Conservation (phyloP, 495 filamentous ascomycete species). For the Aspergillus indologenus region DNA sequence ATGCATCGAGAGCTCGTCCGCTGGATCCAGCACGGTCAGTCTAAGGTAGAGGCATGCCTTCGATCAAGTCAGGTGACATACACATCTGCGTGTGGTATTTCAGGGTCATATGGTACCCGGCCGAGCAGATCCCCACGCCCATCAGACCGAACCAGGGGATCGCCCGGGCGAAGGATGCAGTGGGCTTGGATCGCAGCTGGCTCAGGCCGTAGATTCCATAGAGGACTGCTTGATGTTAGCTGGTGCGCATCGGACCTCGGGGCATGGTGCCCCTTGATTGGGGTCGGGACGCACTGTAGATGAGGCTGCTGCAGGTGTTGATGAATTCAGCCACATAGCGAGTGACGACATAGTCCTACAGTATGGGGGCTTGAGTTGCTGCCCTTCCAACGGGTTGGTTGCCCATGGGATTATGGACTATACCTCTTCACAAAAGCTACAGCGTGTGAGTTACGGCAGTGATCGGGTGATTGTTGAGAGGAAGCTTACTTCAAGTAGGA, state of each 20-base stretch:
- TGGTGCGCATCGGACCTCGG: background rate
- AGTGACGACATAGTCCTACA: constrained; percentile 32
- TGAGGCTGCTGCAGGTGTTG: constrained; percentile 30
- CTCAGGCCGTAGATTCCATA: constrained; percentile 28
- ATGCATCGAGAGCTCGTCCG: constrained; percentile 37
- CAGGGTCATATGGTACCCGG: constrained; percentile 32
- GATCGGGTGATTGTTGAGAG: background rate
- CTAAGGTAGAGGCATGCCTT: background rate
- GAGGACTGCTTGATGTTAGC: constrained; percentile 15
- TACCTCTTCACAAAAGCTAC: constrained; percentile 37
- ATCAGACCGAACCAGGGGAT: constrained; percentile 32
- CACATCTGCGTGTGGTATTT: constrained; percentile 39
- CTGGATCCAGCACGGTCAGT: too few species aligned
- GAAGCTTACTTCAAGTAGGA: constrained; percentile 31
- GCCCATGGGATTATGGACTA: too few species aligned
- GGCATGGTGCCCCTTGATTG: background rate
- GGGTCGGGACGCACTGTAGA: constrained; percentile 21
- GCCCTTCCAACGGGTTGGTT: too few species aligned
- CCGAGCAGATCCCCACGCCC: constrained; percentile 32
- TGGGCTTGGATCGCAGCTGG: constrained; percentile 17
- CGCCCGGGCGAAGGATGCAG: constrained; percentile 19
- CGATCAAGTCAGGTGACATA: constrained; percentile 9
- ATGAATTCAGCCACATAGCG: constrained; percentile 37
- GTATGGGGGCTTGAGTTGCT: background rate
- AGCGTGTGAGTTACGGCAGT: background rate